Conservation (phyloP, 2,329 filamentous ascomycete genomes). For the Cercospora sp. region DNA sequence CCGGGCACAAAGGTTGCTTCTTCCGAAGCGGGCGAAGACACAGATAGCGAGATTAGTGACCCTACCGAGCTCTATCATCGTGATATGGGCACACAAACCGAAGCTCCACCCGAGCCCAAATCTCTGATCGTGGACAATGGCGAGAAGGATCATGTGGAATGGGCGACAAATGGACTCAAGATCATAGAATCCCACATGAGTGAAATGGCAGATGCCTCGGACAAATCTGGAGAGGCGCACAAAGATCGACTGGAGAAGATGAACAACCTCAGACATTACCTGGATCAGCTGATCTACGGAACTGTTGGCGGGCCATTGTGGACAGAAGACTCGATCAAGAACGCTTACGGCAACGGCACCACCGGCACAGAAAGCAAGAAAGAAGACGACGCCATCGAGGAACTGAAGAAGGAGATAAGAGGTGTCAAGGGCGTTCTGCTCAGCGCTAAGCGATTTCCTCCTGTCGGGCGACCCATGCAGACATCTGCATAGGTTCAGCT, state of each 20-base stretch:
- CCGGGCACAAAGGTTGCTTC: constrained; percentile 26
- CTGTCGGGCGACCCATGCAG: constrained; percentile 18
- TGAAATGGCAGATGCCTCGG: constrained; percentile 52
- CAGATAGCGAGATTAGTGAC: constrained; percentile 55
- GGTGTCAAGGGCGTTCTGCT: constrained; percentile 77
- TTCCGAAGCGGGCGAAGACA: constrained; percentile 47
- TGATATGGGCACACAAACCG: constrained; percentile 76
- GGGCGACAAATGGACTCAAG: constrained; percentile 41
- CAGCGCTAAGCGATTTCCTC: constrained; percentile 67
- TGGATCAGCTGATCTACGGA: constrained; percentile 60
- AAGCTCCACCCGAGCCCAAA: constrained; percentile 52
- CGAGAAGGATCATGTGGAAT: constrained; percentile 29
- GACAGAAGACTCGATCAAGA: constrained; percentile 35
- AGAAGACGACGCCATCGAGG: constrained; percentile 68
- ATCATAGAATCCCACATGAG: constrained; percentile 54
- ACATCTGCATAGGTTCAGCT: constrained; percentile 9
- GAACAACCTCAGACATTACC: constrained; percentile 61
- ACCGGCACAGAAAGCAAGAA: constrained; percentile 41
- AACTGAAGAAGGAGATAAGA: constrained; percentile 72
- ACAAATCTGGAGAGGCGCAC: constrained; percentile 54
- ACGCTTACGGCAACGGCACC: constrained; percentile 4
- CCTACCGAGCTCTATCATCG: constrained; percentile 79
- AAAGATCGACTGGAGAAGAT: constrained; percentile 53
- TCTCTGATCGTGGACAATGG: constrained; percentile 31
- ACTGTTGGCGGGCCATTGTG: constrained; percentile 19